A percentile compares a stretch with the other conserved stretches of the same genome.
Conservation (phyloP, 257 asterid species). For the Plantago ovata region DNA sequence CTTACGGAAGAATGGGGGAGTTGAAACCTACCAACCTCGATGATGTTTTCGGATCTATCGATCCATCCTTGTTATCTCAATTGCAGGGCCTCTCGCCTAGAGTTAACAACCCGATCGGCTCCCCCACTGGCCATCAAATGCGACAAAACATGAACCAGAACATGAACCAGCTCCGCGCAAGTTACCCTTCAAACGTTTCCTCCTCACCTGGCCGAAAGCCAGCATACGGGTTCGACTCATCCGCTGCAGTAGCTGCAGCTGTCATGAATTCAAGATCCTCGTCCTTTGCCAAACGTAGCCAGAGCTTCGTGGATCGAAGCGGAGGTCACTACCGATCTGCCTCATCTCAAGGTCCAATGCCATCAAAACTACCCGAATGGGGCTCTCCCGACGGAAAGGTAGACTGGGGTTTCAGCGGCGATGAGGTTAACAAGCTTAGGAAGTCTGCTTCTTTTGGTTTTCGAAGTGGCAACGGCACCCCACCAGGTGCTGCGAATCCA, state of each 20-base stretch:
- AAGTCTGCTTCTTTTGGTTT: constrained; percentile 58
- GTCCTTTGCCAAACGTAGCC: constrained; percentile 71
- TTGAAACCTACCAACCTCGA: constrained; percentile 71
- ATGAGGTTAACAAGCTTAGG: constrained; percentile 63
- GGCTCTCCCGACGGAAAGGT: constrained; percentile 72
- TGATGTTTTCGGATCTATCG: constrained; percentile 68
- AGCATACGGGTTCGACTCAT: constrained; percentile 62
- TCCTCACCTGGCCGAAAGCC: constrained; percentile 63
- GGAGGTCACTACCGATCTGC: constrained; percentile 27
- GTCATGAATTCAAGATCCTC: constrained; percentile 86
- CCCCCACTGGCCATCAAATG: constrained; percentile 57
- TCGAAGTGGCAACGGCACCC: constrained; percentile 21
- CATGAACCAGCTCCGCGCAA: constrained; percentile 58
- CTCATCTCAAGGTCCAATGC: constrained; percentile 30
- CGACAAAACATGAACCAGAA: constrained; percentile 51
- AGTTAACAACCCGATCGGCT: constrained; percentile 22
- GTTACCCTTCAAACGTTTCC: constrained; percentile 52
- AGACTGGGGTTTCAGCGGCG: constrained; percentile 88
- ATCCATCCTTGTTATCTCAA: constrained; percentile 51
- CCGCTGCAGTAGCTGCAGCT: constrained; percentile 84
- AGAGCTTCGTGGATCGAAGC: constrained; percentile 72
- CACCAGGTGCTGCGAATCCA: constrained; percentile 12
- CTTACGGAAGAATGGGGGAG: constrained; percentile 42
- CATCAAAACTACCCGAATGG: constrained; percentile 58
- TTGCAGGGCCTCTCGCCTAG: constrained; percentile 52